Percentiles rank a stretch among this genome's conserved stretches.
phyloP scores from a whole-genome alignment of 176 grass and related monocot genomes.

The Elymus sibiricus region DNA sequence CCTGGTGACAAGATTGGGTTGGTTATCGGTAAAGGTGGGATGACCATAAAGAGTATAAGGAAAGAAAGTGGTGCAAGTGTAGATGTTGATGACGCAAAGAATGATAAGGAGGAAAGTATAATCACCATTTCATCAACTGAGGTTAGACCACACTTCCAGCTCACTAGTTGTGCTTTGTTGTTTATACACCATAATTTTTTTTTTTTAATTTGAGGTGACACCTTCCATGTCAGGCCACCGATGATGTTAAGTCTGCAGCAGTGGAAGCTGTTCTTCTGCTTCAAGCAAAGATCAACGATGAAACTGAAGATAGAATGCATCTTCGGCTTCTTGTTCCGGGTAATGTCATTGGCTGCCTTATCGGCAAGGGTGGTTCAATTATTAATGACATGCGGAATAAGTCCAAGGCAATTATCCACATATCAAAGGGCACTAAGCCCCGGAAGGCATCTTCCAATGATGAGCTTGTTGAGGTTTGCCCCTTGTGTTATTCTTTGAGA shows the following conservation, averaged over 20 bases:
- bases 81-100: constrained; percentile 87
- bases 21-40: constrained; percentile 89
- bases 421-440: constrained; percentile 85
- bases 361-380: constrained; percentile 93
- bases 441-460: constrained; percentile 60
- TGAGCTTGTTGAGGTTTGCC: constrained; percentile 85
- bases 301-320: constrained; percentile 52
- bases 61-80: constrained; percentile 78
- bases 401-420: constrained; percentile 80
- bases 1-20: constrained; percentile 86
- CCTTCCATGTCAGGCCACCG: constrained; percentile 51
- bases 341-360: constrained; percentile 88
- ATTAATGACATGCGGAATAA: constrained; percentile 89
- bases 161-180: not conserved
- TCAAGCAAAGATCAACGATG: constrained; percentile 88
- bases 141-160: constrained; percentile 43
- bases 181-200: not conserved
- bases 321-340: constrained; percentile 82
- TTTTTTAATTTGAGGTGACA: constrained; percentile 22
- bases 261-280: constrained; percentile 93
- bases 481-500: constrained; percentile 12
- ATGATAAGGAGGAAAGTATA: constrained; percentile 74
- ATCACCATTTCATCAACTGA: constrained; percentile 79
- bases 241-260: constrained; percentile 92
- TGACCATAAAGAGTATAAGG: constrained; percentile 89